Evolutionary conservation across 2,329 filamentous ascomycete genomes (phyloP).

Genomic region (Aspergillus ochraceoroseus): DNA sequence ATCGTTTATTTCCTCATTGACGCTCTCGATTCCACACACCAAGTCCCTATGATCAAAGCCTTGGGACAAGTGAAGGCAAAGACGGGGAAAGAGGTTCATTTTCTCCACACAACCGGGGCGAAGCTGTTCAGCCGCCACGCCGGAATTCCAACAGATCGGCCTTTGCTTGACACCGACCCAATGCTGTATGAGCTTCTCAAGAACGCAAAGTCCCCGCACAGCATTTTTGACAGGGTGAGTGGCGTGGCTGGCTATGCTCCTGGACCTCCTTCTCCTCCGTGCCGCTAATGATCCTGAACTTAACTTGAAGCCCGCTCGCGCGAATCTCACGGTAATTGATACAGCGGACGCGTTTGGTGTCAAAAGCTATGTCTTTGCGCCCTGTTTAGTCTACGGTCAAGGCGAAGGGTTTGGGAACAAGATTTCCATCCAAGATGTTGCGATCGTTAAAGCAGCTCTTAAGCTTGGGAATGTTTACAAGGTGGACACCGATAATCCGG

Average conservation of each 20-base stretch:
- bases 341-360: slow-evolving; percentile 43
- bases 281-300: no score
- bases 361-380: slow-evolving; percentile 50
- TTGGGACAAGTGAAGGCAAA: slow-evolving; percentile 43
- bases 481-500: slow-evolving; percentile 39
- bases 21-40: slow-evolving; percentile 31
- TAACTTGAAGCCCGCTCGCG: no score
- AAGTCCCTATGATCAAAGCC: slow-evolving; percentile 45
- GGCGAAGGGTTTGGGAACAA: slow-evolving; percentile 50
- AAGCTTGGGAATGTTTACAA: slow-evolving; percentile 41
- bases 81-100: slow-evolving; percentile 45
- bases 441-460: slow-evolving; percentile 47
- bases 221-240: no score
- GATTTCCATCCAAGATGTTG: slow-evolving; percentile 51
- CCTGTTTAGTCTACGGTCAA: slow-evolving; percentile 52
- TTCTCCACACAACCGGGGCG: slow-evolving; percentile 51
- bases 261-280: no score
- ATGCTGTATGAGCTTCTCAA: no score
- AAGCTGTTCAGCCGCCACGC: slow-evolving; percentile 51
- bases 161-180: slow-evolving; percentile 47
- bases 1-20: slow-evolving; percentile 50
- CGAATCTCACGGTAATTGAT: slow-evolving; percentile 48
- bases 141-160: slow-evolving; percentile 41
- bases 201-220: no score
- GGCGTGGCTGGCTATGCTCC: no score